A percentile compares a stretch with the other conserved stretches of the same genome.
Evolutionary conservation across 306 rosid species (phyloP).

Genomic region (Prunus mira): DNA sequence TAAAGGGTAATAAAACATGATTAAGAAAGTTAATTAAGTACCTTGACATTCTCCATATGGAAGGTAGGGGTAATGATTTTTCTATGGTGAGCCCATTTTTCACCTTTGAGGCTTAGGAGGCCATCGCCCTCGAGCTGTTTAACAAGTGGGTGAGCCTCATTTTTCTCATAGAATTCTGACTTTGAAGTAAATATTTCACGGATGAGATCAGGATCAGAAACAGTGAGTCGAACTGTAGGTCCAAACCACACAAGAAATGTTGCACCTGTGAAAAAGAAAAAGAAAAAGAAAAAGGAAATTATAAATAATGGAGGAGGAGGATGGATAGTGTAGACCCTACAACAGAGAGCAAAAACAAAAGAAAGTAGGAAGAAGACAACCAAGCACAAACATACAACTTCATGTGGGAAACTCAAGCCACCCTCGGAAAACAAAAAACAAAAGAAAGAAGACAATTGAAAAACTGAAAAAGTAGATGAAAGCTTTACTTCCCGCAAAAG

Average conservation of each 20-base stretch:
- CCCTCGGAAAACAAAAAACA: constrained; percentile 19
- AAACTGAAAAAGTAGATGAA: constrained; percentile 11
- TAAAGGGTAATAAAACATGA: not conserved
- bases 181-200: constrained; percentile 84
- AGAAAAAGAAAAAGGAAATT: not conserved
- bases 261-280: constrained; percentile 45
- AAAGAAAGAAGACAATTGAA: not conserved
- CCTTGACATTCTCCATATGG: constrained; percentile 91
- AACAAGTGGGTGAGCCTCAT: constrained; percentile 91
- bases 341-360: constrained; percentile 23
- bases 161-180: constrained; percentile 80
- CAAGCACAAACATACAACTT: constrained; percentile 38
- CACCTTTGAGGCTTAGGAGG: constrained; percentile 87
- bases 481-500: constrained; percentile 5
- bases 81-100: constrained; percentile 93
- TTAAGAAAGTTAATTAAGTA: constrained; percentile 9
- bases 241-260: constrained; percentile 97
- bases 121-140: constrained; percentile 98
- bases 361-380: constrained; percentile 60
- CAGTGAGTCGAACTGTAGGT: constrained; percentile 72
- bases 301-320: constrained; percentile 4
- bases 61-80: constrained; percentile 86
- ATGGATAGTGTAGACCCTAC: constrained; percentile 82
- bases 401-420: constrained; percentile 45
- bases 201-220: constrained; percentile 87